Evolutionary conservation across 2,329 filamentous ascomycete species (phyloP).

Genomic region (Massarina eburnea): DNA sequence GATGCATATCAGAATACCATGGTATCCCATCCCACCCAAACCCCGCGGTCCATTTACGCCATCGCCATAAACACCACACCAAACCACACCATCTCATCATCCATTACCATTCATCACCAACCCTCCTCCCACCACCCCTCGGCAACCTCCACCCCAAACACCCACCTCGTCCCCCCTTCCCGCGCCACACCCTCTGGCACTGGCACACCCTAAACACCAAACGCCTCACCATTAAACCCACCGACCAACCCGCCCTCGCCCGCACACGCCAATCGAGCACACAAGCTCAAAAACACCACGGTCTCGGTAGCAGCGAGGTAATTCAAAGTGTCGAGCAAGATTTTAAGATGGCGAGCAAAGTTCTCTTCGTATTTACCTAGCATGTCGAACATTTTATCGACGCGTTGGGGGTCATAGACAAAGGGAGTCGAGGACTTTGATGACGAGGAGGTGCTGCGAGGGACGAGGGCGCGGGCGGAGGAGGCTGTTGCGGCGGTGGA

Average conservation of each 20-base stretch:
- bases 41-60: too few species aligned
- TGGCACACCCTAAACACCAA: slow-evolving; percentile 13
- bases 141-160: not conserved
- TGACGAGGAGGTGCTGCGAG: slow-evolving; percentile 16
- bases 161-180: not conserved
- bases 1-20: too few species aligned
- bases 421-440: slow-evolving; percentile 34
- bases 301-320: slow-evolving; percentile 98
- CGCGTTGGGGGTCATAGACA: slow-evolving; percentile 59
- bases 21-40: too few species aligned
- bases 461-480: slow-evolving; percentile 13
- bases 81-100: too few species aligned
- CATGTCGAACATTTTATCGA: slow-evolving; percentile 81
- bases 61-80: too few species aligned
- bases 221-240: slow-evolving; percentile 9
- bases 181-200: too few species aligned
- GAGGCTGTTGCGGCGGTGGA: slow-evolving; percentile 10
- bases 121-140: too few species aligned
- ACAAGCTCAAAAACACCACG: slow-evolving; percentile 86
- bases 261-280: slow-evolving; percentile 77
- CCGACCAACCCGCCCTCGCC: slow-evolving; percentile 62
- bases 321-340: slow-evolving; percentile 90
- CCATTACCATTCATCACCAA: too few species aligned
- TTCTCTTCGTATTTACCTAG: slow-evolving; percentile 91
- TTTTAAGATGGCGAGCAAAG: slow-evolving; percentile 89